Evolutionary conservation across 495 filamentous ascomycete genomes (phyloP).

Genomic region (Oleoguttula mirabilis): DNA sequence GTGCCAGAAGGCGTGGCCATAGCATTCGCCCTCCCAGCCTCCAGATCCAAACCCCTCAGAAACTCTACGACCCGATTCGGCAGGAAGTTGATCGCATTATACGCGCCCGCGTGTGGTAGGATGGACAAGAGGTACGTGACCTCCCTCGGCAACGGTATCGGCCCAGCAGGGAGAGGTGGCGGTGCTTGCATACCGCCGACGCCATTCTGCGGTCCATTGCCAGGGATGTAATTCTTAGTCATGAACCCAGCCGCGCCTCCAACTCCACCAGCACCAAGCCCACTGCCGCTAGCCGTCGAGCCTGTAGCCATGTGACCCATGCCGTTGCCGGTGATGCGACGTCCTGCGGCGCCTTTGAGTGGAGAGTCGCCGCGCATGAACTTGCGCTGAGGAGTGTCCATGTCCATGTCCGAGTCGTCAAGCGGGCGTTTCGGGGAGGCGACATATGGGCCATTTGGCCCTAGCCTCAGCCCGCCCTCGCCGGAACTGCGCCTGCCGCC

Average conservation of each 20-base stretch:
- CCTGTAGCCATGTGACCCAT: not conserved
- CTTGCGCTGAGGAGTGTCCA: conserved; percentile 57
- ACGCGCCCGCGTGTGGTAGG: conserved; percentile 64
- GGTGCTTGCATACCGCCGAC: no score
- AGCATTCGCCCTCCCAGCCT: not conserved
- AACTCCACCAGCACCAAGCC: conserved; percentile 1
- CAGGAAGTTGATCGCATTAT: conserved; percentile 53
- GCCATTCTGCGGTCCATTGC: no score
- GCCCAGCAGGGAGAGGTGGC: conserved; percentile 15
- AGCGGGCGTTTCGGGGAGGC: conserved; percentile 63
- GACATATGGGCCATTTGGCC: conserved; percentile 14
- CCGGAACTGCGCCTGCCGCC: conserved; percentile 19
- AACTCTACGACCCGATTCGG: conserved; percentile 62
- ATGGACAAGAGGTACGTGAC: conserved; percentile 71
- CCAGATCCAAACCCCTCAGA: conserved; percentile 43
- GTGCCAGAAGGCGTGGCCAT: not conserved
- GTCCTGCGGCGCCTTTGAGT: conserved; percentile 70
- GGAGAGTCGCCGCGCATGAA: conserved; percentile 67
- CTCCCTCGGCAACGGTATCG: conserved; percentile 53
- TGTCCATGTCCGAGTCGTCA: conserved; percentile 62
- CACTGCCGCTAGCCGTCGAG: conserved; percentile 5
- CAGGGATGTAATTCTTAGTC: conserved; percentile 15
- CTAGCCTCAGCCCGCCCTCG: conserved; percentile 12
- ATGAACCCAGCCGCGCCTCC: conserved; percentile 18
- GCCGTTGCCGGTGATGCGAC: conserved; percentile 34